Evolutionary conservation across 805 yeast genomes (phyloP), one percentile per base, ranked within the genome.

Genomic region (Candida maesae): DNA sequence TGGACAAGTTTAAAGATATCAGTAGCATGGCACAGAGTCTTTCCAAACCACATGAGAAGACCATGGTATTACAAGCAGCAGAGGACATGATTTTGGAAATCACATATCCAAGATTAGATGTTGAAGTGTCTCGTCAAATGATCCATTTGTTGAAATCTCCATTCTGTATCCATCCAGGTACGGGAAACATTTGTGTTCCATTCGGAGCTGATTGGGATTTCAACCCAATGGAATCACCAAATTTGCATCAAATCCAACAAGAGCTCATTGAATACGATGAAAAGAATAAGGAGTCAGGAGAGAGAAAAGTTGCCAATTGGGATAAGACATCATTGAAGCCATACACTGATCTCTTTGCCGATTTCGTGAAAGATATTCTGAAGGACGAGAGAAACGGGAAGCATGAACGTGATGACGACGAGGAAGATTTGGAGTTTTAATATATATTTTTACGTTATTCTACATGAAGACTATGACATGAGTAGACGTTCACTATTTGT

Each of bases 151-250:
- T 93, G 53, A 93, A 93, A 60, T 85, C 97, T 2, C 99, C 99
- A 14, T 93, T 93, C 61, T 91, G 98, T 67, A 81, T 93, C 32
- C 99, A 93, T 61, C 99, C 99, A 2, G 81, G 88, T 2, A 93
- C 99, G 0, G 96, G 96, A 7, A 84, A 86, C 54, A 85, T 93
- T 3, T 93, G 98, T 76, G 96, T 93, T 7, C 96, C 98, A 0
- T 83, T 73, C 34, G 66, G 61, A 38, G 46, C 63, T 0, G 57
- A 47, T 4, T 57, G 65, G 29, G 78, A 78, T 4, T 93, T 91
- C 56, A 79, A 83, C 52, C 97, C 97, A 2, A 73, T 74, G 48
- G 68, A 67, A 11, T 90, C 95, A 2, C 98, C 98, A 14, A 85
- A 80, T 46, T 66, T 90, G 44, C 66, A 77, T 37, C 67, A 67